Conservation (phyloP, 2,329 filamentous ascomycete species). For the Colletotrichum salicis region DNA sequence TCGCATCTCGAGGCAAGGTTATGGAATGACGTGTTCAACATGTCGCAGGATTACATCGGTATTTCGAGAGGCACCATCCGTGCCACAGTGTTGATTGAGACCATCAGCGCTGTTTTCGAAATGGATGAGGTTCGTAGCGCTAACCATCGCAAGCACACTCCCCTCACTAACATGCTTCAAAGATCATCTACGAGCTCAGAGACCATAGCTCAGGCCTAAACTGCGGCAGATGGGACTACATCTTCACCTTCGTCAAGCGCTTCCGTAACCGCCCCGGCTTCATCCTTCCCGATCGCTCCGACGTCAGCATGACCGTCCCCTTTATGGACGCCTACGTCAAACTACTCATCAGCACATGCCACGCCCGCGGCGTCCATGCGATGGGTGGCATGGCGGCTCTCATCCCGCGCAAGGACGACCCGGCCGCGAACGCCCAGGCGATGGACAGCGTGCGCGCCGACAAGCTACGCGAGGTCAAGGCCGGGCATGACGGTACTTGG, state of each 20-base stretch:
- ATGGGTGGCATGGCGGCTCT: slow-evolving; percentile 96
- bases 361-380: slow-evolving; percentile 86
- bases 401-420: slow-evolving; percentile 91
- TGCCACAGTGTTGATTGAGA: slow-evolving; percentile 90
- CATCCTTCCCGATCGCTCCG: slow-evolving; percentile 84
- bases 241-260: slow-evolving; percentile 95
- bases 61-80: slow-evolving; percentile 86
- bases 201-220: slow-evolving; percentile 91
- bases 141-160: rapidly evolving
- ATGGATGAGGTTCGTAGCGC: slow-evolving; percentile 75
- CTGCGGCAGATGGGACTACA: slow-evolving; percentile 95
- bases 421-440: slow-evolving; percentile 82
- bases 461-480: slow-evolving; percentile 88
- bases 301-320: slow-evolving; percentile 90
- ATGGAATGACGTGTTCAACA: slow-evolving; percentile 94
- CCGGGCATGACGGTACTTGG: slow-evolving; percentile 90
- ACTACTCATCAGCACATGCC: slow-evolving; percentile 91
- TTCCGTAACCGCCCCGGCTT: slow-evolving; percentile 90
- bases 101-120: slow-evolving; percentile 90
- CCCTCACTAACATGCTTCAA: not conserved
- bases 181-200: slow-evolving; percentile 91
- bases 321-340: slow-evolving; percentile 92
- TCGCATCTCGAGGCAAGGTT: slow-evolving; percentile 89
- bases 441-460: slow-evolving; percentile 88
- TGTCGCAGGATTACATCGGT: slow-evolving; percentile 85